Evolutionary conservation across 2,329 filamentous ascomycete genomes (phyloP).

Genomic region (Zalaria sp.): DNA sequence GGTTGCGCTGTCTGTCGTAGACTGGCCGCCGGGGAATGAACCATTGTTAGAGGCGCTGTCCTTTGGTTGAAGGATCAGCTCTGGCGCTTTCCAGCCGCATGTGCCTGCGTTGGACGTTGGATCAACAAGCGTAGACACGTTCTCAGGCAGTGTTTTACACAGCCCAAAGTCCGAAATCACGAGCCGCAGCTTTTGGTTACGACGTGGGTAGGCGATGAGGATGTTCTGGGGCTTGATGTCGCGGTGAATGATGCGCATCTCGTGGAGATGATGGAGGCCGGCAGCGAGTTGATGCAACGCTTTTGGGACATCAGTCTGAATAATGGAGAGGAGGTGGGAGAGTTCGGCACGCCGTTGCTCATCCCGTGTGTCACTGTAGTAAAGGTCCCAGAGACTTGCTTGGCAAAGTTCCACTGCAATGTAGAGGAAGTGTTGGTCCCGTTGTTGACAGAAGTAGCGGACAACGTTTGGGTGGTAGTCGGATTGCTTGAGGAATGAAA

Average conservation of each 20-base stretch:
- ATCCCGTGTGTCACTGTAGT: constrained; percentile 48
- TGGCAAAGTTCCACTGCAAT: constrained; percentile 92
- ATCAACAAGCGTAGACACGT: constrained; percentile 86
- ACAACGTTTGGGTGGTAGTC: constrained; percentile 96
- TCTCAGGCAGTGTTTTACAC: constrained; percentile 91
- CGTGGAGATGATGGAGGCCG: constrained; percentile 79
- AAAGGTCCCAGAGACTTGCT: constrained; percentile 83
- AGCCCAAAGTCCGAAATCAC: constrained; percentile 96
- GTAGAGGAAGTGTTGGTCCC: constrained; percentile 81
- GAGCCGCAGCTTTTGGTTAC: constrained; percentile 33
- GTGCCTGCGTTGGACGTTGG: constrained; percentile 92
- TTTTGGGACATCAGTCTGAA: constrained; percentile 61
- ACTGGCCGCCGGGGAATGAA: constrained; percentile 22
- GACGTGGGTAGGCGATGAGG: constrained; percentile 57
- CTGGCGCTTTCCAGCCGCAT: constrained; percentile 90
- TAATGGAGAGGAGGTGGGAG: constrained; percentile 52
- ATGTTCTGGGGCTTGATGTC: constrained; percentile 98
- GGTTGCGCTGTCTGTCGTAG: constrained; percentile 38
- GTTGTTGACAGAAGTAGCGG: constrained; percentile 86
- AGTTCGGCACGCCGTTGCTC: constrained; percentile 22
- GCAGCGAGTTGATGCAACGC: constrained; percentile 81
- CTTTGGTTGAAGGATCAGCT: constrained; percentile 55
- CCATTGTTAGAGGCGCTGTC: constrained; percentile 29
- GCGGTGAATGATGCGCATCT: constrained; percentile 85
- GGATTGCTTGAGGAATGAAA: constrained; percentile 76